phyloP scores from a whole-genome alignment of 257 asterid genomes.

The Petunia secreta region DNA sequence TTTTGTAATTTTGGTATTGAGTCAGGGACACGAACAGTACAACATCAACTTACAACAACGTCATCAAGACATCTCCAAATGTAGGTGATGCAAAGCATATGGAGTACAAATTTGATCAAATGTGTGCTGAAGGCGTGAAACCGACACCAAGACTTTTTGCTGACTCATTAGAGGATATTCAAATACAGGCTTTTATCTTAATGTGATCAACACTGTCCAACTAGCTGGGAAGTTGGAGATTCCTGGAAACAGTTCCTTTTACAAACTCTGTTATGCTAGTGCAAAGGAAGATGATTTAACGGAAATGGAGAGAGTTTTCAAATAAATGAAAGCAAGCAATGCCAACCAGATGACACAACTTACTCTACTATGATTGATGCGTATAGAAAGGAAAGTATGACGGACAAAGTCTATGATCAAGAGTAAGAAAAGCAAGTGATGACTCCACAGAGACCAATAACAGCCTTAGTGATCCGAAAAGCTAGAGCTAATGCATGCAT shows the following conservation, averaged over 20 bases:
- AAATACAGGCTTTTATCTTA: constrained; percentile 76
- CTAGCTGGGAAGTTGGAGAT: constrained; percentile 84
- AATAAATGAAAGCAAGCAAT: constrained; percentile 78
- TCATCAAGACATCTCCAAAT: constrained; percentile 88
- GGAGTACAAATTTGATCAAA: constrained; percentile 86
- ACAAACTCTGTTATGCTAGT: constrained; percentile 85
- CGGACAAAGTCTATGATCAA: constrained; percentile 70
- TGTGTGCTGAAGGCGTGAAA: constrained; percentile 81
- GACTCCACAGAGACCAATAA: constrained; percentile 27
- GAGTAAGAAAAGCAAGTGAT: constrained; percentile 62
- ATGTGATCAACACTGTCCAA: constrained; percentile 76
- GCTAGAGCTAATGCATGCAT: constrained; percentile 24
- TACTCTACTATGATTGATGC: constrained; percentile 78
- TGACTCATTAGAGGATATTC: constrained; percentile 91
- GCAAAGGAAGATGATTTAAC: constrained; percentile 81
- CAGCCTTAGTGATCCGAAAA: constrained; percentile 31
- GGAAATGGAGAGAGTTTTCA: constrained; percentile 94
- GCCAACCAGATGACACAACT: constrained; percentile 69
- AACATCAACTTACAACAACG: constrained; percentile 89
- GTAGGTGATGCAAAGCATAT: constrained; percentile 81
- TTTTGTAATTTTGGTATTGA: constrained; percentile 79
- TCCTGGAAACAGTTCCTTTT: constrained; percentile 81
- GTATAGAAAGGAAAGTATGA: constrained; percentile 82
- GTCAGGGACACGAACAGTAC: constrained; percentile 93
- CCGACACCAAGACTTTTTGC: constrained; percentile 87